Base-by-base conservation (phyloP, 208 protist species). In the Leishmania martiniquensis region DNA sequence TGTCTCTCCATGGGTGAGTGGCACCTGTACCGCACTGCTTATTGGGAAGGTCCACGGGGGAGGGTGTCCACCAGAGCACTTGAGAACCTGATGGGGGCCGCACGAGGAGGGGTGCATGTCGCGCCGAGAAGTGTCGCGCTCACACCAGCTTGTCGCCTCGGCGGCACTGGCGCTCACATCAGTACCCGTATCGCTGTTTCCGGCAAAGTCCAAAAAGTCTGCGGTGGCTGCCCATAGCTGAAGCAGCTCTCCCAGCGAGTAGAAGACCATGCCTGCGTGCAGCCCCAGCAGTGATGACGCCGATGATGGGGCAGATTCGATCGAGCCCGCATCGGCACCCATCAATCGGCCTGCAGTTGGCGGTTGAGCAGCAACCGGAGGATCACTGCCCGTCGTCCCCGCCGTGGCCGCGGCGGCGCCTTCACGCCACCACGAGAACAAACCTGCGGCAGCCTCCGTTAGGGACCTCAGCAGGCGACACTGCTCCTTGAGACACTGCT, bases 241-340 rank as follows among this genome's bases (percentile, higher is more conserved):
- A n/a, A 83, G 72, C 25, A 83, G 79, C 42, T 83, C 79, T 13
- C 73, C 79, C 15, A 83, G 51, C 7, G 79, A 83, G 59, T 83
- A 83, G 37, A 83, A 75, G 47, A 67, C 66, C 55, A 83, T 72
- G 1, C 73, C 62, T 0, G 79, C 59, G 37, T 76, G 72, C 62
- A 60, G 59, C n/a, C 39, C 29, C 49, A 29, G 39, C 37, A 42
- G 34, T 25, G n/a, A 39, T 45, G n/a, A 9, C 20, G 67, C n/a
- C 68, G 57, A 39, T 20, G 60, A 25, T 6, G 44, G 17, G 37
- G 12, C 17, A 10, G 44, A 67, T 39, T 39, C 25, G 0, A 15
- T 22, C 3, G 62, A 44, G 62, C 44, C 34, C 2, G 29, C 62
- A 10, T 67, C 20, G n/a, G 15, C 39, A 13, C 29, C 17, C 34